phyloP scores from a whole-genome alignment of 176 grass and related monocot species.

The Tuctoria greenei region DNA sequence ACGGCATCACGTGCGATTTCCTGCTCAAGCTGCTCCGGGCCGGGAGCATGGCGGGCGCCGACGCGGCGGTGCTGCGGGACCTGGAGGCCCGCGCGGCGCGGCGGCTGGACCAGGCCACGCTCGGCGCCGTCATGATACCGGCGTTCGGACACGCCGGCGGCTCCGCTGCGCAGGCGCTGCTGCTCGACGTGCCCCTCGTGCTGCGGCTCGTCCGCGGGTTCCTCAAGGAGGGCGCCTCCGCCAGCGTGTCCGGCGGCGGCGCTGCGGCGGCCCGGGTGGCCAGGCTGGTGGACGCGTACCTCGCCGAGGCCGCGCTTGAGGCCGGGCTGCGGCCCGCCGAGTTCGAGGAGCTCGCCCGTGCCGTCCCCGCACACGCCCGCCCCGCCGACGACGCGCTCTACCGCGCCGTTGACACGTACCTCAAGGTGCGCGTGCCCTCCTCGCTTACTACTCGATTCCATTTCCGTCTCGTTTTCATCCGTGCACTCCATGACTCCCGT shows the following conservation, averaged over 20 bases:
- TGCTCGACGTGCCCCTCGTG: conserved; percentile 84
- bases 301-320: conserved; percentile 80
- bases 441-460: neutral
- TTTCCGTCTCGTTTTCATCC: neutral
- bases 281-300: conserved; percentile 83
- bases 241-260: conserved; percentile 11
- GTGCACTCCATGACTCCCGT: neutral
- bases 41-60: conserved; percentile 83
- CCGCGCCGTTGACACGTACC: conserved; percentile 88
- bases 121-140: conserved; percentile 87
- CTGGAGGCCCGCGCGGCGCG: conserved; percentile 74
- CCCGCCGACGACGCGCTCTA: conserved; percentile 86
- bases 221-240: conserved; percentile 34
- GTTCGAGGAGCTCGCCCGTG: conserved; percentile 78
- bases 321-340: conserved; percentile 59
- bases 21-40: conserved; percentile 71
- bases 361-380: conserved; percentile 70
- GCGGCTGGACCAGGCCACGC: conserved; percentile 71
- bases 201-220: conserved; percentile 74
- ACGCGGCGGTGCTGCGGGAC: conserved; percentile 55
- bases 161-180: neutral
- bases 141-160: conserved; percentile 52
- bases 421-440: conserved; percentile 58
- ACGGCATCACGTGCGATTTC: conserved; percentile 83
- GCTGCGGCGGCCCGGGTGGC: conserved; percentile 58